These are phyloP conservation scores for Suillus paluster DNA, from an alignment of 768 basidiomycete genomes.

Conservation along the genomic window DNA sequence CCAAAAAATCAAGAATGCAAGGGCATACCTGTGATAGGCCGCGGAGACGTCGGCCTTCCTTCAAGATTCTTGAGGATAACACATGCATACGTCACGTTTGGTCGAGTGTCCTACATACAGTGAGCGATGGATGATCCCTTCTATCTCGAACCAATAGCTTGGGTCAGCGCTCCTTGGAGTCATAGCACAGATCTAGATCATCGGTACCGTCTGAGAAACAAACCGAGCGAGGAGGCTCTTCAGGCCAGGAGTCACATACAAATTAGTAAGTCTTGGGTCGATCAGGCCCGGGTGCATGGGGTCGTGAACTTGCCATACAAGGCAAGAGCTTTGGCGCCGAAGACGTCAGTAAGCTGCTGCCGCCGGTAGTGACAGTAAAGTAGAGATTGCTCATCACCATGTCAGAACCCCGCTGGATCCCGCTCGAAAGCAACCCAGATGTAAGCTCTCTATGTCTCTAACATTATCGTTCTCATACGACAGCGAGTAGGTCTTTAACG, in stretches of 20 bases:
- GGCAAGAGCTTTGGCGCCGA: neutral
- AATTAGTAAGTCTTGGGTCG: too few relatives aligned
- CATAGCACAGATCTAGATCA: neutral
- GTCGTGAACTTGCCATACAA: neutral
- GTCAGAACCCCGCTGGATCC: constrained; percentile 62
- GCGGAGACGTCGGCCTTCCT: neutral
- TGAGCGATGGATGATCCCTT: neutral
- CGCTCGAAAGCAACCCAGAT: constrained; percentile 77
- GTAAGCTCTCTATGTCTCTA: constrained; percentile 28
- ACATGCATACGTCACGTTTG: neutral
- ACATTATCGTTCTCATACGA: constrained; percentile 11
- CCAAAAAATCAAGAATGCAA: neutral
- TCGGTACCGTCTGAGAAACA: neutral
- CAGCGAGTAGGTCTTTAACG: constrained; percentile 34
- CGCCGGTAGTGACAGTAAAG: neutral
- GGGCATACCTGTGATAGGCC: neutral
- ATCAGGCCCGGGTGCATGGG: neutral
- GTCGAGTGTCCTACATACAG: neutral
- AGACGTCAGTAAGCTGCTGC: neutral
- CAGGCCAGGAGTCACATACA: neutral
- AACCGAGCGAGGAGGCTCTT: neutral
- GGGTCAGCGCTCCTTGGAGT: neutral
- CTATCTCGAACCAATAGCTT: neutral
- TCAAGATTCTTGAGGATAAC: neutral
- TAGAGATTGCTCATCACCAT: constrained; percentile 17